Evolutionary conservation across 176 grass and related monocot genomes (phyloP), one percentile per base, ranked within the genome.

Genomic region (Alopecurus myosuroides): DNA sequence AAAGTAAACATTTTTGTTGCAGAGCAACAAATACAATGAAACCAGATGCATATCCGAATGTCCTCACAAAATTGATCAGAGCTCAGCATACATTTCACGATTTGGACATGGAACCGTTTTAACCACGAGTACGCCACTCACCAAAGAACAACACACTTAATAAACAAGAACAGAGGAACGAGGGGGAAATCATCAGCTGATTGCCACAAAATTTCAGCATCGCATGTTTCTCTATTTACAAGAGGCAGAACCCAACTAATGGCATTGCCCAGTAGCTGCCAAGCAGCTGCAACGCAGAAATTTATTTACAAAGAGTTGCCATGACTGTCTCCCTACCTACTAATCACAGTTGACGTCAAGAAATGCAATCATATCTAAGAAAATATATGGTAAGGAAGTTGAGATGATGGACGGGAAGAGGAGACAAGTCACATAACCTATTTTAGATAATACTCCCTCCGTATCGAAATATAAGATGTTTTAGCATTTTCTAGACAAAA

Each of bases 201-300:
- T 65, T 7, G 11, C 57, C 26, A 35, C 28, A 80, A 85, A 75
- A 49, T 48, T 75, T 80, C 28, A 75, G 48, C 28, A 84, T 2
- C 17, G 55, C 56, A 33, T 31, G 15, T 31, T 35, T 62, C 49
- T 78, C 25, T 79, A 88, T 74, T 79, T 84, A 79, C 87, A 88
- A 44, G 17, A 23, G 19, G 23, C 14, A 30, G 44, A 74, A 6
- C 15, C 26, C 34, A 37, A 37, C 52, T 72, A 72, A 57, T 30
- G 10, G 49, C 9, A 14, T 14, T 55, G 48, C 65, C 2, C 10
- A 56, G 34, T 15, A 83, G 25, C 41, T 49, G 14, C 42, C 79
- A 81, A 53, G 34, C 14, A 50, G 42, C 31, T n/a, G 42, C 44
- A 77, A 50, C 44, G 5, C 41, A 55, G 68, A 85, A 64, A 64